Evolutionary conservation across 768 basidiomycete genomes (phyloP).

Genomic region (Tylopilus intermedius): DNA sequence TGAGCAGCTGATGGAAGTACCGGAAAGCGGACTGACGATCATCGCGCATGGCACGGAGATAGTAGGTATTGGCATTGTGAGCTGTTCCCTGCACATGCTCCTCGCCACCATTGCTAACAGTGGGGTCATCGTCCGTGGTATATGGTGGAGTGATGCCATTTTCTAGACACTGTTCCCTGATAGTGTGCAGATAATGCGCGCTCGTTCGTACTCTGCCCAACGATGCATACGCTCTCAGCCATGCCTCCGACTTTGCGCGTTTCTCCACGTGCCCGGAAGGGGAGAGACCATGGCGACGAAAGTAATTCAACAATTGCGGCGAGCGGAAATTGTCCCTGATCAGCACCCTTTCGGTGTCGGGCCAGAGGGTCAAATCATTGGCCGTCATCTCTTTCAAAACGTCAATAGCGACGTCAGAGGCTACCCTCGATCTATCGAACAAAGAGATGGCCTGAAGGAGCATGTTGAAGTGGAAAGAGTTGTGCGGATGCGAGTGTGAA

Average conservation of each 20-base stretch:
- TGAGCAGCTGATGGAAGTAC: conserved; percentile 40
- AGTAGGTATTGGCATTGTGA: conserved; percentile 39
- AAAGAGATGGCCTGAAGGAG: conserved; percentile 49
- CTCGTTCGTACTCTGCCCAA: conserved; percentile 36
- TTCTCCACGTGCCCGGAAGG: neutral
- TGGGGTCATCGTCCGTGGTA: conserved; percentile 4
- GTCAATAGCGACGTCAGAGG: conserved; percentile 36
- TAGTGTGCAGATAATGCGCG: conserved; percentile 35
- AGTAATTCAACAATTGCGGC: conserved; percentile 43
- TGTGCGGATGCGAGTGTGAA: conserved; percentile 9
- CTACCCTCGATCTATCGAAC: conserved; percentile 37
- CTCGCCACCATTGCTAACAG: neutral
- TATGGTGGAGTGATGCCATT: conserved; percentile 20
- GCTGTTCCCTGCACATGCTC: conserved; percentile 17
- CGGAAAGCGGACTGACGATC: conserved; percentile 43
- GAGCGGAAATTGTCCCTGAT: conserved; percentile 50
- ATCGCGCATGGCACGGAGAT: conserved; percentile 38
- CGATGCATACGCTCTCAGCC: conserved; percentile 20
- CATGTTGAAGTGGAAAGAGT: conserved; percentile 44
- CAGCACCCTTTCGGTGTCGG: conserved; percentile 40
- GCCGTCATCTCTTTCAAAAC: conserved; percentile 46
- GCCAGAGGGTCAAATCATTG: conserved; percentile 37
- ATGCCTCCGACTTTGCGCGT: conserved; percentile 11
- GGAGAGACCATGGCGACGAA: conserved; percentile 26
- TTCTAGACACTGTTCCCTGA: conserved; percentile 30